Conservation (phyloP, 2,329 filamentous ascomycete species). For the Neopestalotiopsis rosae region DNA sequence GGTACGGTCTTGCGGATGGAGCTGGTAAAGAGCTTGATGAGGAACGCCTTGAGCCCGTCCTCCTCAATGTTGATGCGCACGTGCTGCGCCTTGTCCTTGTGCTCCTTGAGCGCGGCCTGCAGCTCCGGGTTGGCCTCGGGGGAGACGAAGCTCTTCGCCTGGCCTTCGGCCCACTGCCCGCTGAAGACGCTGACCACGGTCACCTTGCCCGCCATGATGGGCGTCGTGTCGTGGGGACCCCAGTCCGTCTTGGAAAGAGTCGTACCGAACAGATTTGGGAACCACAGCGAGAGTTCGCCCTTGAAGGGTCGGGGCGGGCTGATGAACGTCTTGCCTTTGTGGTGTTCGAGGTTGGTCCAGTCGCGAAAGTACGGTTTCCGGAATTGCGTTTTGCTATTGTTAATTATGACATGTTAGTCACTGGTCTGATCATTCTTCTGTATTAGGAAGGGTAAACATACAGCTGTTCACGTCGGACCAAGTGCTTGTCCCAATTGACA, state of each 20-base stretch:
- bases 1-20: slow-evolving; percentile 55
- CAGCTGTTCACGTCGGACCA: slow-evolving; percentile 77
- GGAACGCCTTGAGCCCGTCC: slow-evolving; percentile 69
- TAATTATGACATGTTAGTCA: background rate
- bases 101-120: slow-evolving; percentile 61
- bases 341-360: slow-evolving; percentile 82
- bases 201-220: slow-evolving; percentile 73
- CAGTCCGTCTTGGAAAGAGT: slow-evolving; percentile 68
- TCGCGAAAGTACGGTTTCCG: slow-evolving; percentile 93
- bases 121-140: slow-evolving; percentile 72
- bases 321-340: slow-evolving; percentile 91
- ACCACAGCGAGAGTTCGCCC: slow-evolving; percentile 82
- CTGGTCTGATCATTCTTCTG: background rate
- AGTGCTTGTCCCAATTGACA: slow-evolving; percentile 83
- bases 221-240: slow-evolving; percentile 72
- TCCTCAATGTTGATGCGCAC: slow-evolving; percentile 91
- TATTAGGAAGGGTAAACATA: slow-evolving; percentile 43
- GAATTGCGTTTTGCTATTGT: slow-evolving; percentile 71
- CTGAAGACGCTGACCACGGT: slow-evolving; percentile 83
- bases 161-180: slow-evolving; percentile 83
- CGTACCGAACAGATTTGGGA: slow-evolving; percentile 86
- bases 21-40: slow-evolving; percentile 62
- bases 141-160: slow-evolving; percentile 75
- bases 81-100: slow-evolving; percentile 67
- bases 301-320: slow-evolving; percentile 86